Evolutionary conservation across 2,329 filamentous ascomycete species (phyloP), one percentile per base, ranked within the genome.

Genomic region (Nemania sp.): DNA sequence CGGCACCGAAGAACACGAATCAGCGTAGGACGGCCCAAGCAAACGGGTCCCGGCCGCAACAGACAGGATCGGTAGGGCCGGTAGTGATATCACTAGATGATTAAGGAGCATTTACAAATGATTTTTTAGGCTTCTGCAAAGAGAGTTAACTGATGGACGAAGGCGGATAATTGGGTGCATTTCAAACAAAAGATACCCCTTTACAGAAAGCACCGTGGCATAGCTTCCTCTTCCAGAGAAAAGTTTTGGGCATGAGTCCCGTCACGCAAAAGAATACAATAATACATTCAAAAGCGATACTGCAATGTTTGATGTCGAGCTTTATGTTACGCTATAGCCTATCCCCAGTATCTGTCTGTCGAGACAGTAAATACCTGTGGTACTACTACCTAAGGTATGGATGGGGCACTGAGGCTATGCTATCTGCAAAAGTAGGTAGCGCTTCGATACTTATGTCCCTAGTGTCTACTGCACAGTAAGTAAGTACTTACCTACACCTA

Each of bases 41-140:
- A 35, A 57, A 43, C 46, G 71, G 65, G 59, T 53, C 63, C 47
- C 67, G 67, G 35, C 60, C 62, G 32, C 70, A 68, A 58, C 55
- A 60, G 56, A 18, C 58, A 21, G 59, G 49, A 29, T 13, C 47
- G 21, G 52, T 29, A 12, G 60, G 48, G 17, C 42, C 49, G n/a
- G 64, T 65, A 17, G 57, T 67, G 15, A 60, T 67, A 34, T 63
- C 57, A 12, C 42, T 67, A 34, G 65, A 66, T 46, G 65, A 67
- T 39, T 67, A 62, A 57, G 50, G 18, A 50, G 20, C 25, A 52
- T 3, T n/a, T 9, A 5, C 32, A 40, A 12, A 21, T 46, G 25
- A 34, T 20, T 50, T 17, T 40, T 37, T 34, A 34, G 29, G 20
- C 37, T 42, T 55, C 46, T 52, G 21, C 55, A 20, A 35, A 52